Evolutionary conservation across 2,329 filamentous ascomycete genomes (phyloP), one percentile per base, ranked within the genome.

Genomic region (Colletotrichum sp.): DNA sequence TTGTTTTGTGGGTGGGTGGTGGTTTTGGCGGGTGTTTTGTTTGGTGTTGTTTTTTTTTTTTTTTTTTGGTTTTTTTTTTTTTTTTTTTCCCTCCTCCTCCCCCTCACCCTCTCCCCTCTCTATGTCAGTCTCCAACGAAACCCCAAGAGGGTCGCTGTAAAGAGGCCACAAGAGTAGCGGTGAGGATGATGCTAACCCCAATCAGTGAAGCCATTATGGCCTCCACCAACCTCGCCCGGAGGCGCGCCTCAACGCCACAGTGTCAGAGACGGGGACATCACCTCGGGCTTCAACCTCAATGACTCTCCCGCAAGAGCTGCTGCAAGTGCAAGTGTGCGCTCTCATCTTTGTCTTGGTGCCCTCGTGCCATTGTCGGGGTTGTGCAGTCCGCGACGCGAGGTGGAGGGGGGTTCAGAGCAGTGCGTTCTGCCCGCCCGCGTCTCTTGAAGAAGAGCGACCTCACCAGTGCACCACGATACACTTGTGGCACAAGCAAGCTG

Each of bases 131-230:
- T 38, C 30, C 68, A 28, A 24, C 63, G 30, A 28, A 26, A 48
- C 26, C n/a, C 55, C n/a, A 59, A 75, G 73, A 77, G 74, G 56
- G 77, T 78, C 73, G 70, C 69, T 71, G 71, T 78, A 78, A 76
- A 75, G 66, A 73, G 73, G 63, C 69, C 74, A 59, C 70, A 73
- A 74, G 69, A 78, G 76, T 78, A 78, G 77, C 77, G 77, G 77
- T 78, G 77, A 76, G 52, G 55, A 73, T 21, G 36, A 59, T 61
- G 73, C 77, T 78, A 78, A 75, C 48, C 77, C 71, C 28, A 68
- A 78, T 77, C 61, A 59, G 70, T 69, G 73, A 74, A 68, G 61
- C 72, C 72, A 72, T 73, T 55, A 73, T 64, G 69, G 62, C 64
- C 26, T 71, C 66, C 63, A 62, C 66, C 74, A 74, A 76, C 70